Evolutionary conservation across 306 rosid genomes (phyloP), one percentile per base, ranked within the genome.

Genomic region (Citrullus mucosospermus): DNA sequence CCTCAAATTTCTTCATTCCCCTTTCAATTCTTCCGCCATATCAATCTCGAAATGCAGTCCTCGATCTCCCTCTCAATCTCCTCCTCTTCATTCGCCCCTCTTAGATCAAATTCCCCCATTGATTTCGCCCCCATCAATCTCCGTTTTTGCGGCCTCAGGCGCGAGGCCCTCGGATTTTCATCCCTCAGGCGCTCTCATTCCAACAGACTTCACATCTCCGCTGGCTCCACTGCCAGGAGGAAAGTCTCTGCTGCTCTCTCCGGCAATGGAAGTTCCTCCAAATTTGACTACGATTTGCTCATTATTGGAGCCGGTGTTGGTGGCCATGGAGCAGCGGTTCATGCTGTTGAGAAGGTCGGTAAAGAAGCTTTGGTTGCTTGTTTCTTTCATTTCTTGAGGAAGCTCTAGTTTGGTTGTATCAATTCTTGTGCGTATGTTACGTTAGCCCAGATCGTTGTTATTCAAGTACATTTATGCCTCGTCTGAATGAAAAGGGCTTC

Each of bases 251-350:
- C 93, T 48, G 80, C 91, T 16, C 70, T 82, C 22, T 88, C 99
- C 12, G 75, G 5, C 57, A 96, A 96, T 84, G 98, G 97, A 66
- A 91, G 82, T 60, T 75, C 93, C 76, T 76, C 98, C 30, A 87
- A 81, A 68, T 96, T 92, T 34, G 99, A 95, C 55, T 95, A 95
- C 8, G 99, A 95, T 84, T 85, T 95, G 86, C 80, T 96, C 62
- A 96, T 92, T 32, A 92, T 96, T 44, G 98, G 99, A 30, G 99
- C 99, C 9, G 99, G 99, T 9, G 99, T 96, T 68, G 99, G 98
- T 0, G 98, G 98, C 73, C 99, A 96, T 32, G 99, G 99, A 2
- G 99, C 98, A 6, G 98, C 99, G 22, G 93, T 96, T 57, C 98
- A 96, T 62, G 98, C 98, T 9, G 98, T 96, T 36, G 96, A 92